Evolutionary conservation across 306 rosid species (phyloP), one percentile per base, ranked within the genome.

Genomic region (Trifolium fragiferum): DNA sequence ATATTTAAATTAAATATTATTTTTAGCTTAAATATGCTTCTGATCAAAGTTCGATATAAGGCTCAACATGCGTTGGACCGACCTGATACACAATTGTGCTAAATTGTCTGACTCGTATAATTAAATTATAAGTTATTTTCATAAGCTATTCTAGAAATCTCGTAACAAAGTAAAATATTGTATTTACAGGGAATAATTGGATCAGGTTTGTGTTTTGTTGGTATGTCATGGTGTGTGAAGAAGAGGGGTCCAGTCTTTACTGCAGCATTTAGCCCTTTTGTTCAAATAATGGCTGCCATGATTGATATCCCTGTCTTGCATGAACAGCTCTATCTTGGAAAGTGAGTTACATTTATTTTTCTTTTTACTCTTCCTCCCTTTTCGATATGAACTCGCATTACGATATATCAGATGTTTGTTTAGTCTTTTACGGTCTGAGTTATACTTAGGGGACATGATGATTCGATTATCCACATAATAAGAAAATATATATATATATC

Each of bases 211-310:
- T 88, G 97, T 75, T 81, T 70, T 46, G 97, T 93, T 73, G 97
- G 93, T 9, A 89, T 93, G 97, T 88, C 98, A 72, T 93, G 98
- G 98, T 91, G 97, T 76, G 97, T 93, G 9, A 91, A 89, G 80
- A 91, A 93, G 78, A 87, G 96, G 76, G 98, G 98, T 21, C 97
- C 98, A 14, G 92, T 93, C 6, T 88, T 91, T 77, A 93, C 98
- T 1, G 92, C 98, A 53, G 96, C 98, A 38, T 89, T 93, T 63
- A 93, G 97, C 51, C 98, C 98, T 40, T 82, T 93, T 3, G 93
- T 93, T 80, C 98, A 93, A 74, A 84, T 91, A 38, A 81, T 91
- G 86, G 90, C 97, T 5, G 98, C 90, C 80, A 76, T 85, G 86
- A 76, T 93, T 13, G 91, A 89, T 46, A 82, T 93, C 69, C 98